Percentiles rank a stretch among this genome's conserved stretches.
Evolutionary conservation across 2,329 filamentous ascomycete genomes (phyloP).

Genomic region (Microdochium trichocladiopsis): DNA sequence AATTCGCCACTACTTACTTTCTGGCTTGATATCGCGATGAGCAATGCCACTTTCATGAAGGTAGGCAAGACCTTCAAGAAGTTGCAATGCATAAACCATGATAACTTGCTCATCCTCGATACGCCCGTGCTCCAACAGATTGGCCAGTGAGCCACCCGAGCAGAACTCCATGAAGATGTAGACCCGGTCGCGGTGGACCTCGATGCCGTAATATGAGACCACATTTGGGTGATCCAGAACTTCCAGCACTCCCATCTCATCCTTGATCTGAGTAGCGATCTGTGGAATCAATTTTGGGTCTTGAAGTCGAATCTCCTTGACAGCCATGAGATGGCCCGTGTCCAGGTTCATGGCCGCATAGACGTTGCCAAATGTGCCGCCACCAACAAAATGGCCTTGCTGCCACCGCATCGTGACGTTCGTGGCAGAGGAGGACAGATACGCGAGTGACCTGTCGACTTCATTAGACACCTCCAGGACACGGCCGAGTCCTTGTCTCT

Average conservation of each 20-base stretch:
- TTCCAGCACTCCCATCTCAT: constrained; percentile 95
- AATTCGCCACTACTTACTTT: constrained; percentile 56
- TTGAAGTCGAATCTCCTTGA: constrained; percentile 96
- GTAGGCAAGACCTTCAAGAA: constrained; percentile 90
- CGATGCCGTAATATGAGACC: constrained; percentile 95
- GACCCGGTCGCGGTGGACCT: constrained; percentile 97
- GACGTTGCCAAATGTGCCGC: constrained; percentile 94
- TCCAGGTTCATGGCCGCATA: constrained; percentile 97
- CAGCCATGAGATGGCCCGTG: constrained; percentile 92
- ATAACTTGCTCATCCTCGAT: constrained; percentile 98
- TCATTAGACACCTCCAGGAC: constrained; percentile 94
- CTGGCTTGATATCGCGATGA: constrained; percentile 96
- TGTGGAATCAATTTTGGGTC: constrained; percentile 94
- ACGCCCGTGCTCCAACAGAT: constrained; percentile 84
- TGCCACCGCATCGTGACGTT: constrained; percentile 97
- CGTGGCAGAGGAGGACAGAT: constrained; percentile 86
- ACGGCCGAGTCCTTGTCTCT: constrained; percentile 79
- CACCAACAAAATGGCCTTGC: constrained; percentile 95
- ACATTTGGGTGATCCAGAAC: constrained; percentile 96
- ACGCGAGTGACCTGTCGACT: constrained; percentile 89
- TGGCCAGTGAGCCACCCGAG: constrained; percentile 86
- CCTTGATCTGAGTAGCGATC: constrained; percentile 87
- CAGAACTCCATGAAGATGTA: constrained; percentile 99
- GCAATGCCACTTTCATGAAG: constrained; percentile 87
- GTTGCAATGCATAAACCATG: constrained; percentile 91